Base-by-base conservation (phyloP, 208 protist genomes). In the Zelonia costaricensis region DNA sequence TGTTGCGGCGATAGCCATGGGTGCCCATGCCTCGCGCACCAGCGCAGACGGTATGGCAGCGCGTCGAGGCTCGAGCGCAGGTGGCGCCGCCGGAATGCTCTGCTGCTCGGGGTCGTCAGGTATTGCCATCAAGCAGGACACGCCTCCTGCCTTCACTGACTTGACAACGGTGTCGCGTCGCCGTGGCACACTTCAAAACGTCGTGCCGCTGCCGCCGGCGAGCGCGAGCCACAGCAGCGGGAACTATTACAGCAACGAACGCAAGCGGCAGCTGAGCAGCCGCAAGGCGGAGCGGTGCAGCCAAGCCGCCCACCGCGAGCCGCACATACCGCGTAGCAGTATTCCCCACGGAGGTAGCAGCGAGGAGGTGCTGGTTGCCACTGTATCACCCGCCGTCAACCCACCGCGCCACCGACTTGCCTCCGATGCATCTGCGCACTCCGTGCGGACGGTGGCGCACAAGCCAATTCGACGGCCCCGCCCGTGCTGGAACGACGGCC, bases 361-460 rank as follows among this genome's bases (percentile, higher is more conserved):
- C 25, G 16, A 28, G 40, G 25, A 38, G 20, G 28, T n/a, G n/a
- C n/a, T n/a, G n/a, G n/a, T n/a, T n/a, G n/a, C n/a, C n/a, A n/a
- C n/a, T n/a, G n/a, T n/a, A n/a, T n/a, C n/a, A n/a, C n/a, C n/a
- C n/a, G n/a, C n/a, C n/a, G n/a, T n/a, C n/a, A n/a, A n/a, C n/a
- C n/a, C n/a, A n/a, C n/a, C n/a, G n/a, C n/a, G n/a, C n/a, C n/a
- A n/a, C n/a, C n/a, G n/a, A n/a, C n/a, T n/a, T n/a, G 3, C 49
- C 18, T 40, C 31, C 12, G 31, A 27, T 18, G 20, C 18, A n/a
- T 55, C 49, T 5, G 20, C 10, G n/a, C 16, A 10, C 25, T 53
- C 49, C 40, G 49, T 40, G 30, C 49, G 16, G 31, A 55, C 49
- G 49, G 31, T 55, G 49, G n/a, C 49, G 31, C 49, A 55, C 49